Percentiles rank a stretch among this genome's conserved stretches.
Evolutionary conservation across 139 green algal species (phyloP).

Genomic region (Micromonas commoda): DNA sequence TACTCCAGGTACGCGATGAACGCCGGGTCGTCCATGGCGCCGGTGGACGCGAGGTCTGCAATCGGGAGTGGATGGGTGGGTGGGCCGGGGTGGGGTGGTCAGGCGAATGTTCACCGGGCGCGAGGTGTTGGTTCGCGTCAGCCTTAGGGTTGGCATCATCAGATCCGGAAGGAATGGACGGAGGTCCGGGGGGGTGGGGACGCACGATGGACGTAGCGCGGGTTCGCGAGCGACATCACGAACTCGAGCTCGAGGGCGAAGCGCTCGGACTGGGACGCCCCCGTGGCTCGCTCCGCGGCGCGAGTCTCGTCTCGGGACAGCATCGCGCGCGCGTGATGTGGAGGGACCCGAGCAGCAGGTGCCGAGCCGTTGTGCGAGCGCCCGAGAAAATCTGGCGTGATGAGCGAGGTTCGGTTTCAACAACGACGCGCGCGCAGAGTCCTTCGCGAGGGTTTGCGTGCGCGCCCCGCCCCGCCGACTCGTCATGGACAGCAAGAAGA

Average conservation of each 20-base stretch:
- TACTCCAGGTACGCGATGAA: conserved; percentile 89
- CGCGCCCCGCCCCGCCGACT: too few species aligned
- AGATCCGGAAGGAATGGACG: too few species aligned
- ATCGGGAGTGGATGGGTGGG: neutral
- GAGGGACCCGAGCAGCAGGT: neutral
- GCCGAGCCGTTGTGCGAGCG: too few species aligned
- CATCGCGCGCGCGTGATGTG: neutral
- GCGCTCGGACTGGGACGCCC: neutral
- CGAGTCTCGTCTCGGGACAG: neutral
- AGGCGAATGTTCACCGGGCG: neutral
- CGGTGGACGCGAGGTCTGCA: conserved; percentile 75
- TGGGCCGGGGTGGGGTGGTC: neutral
- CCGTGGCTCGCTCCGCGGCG: neutral
- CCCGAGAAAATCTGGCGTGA: too few species aligned
- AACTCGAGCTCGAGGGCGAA: conserved; percentile 92
- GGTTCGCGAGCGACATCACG: conserved; percentile 81
- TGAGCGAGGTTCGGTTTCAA: too few species aligned
- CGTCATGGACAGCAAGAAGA: too few species aligned
- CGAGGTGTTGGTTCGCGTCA: too few species aligned
- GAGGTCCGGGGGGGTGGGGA: neutral
- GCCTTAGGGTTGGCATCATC: too few species aligned
- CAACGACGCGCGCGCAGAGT: too few species aligned
- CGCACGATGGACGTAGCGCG: conserved; percentile 87
- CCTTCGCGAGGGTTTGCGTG: too few species aligned
- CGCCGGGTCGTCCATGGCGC: conserved; percentile 69